Base-by-base conservation (phyloP, 1,284 basidiomycete genomes). In the Sporisorium iseilematis-ciliati region DNA sequence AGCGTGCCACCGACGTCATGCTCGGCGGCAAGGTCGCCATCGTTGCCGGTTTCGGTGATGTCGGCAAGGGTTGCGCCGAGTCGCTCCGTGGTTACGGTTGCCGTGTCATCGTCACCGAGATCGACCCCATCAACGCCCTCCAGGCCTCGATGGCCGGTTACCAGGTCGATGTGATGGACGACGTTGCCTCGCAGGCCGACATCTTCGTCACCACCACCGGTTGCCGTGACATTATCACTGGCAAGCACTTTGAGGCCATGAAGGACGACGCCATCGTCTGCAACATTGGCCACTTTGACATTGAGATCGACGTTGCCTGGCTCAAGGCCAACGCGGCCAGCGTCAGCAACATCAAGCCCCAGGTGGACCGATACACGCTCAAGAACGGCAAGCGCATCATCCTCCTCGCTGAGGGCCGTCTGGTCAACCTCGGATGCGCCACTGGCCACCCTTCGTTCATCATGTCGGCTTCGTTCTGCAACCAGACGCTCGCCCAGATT, bases 1-100 rank as follows among this genome's bases (percentile, higher is more conserved):
- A 99, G 91, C 94, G 96, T 86, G 96, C 96, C 72, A 99, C 96
- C 82, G 96, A 99, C 87, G 94, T 99, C 87, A 99, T 99, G 96
- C 91, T 99, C 86, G 97, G 97, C 83, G 96, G 96, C 70, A 99
- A 99, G 89, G 94, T 98, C 80, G 95, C 95, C 69, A 93, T 99
- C 78, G 96, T 99, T 82, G 96, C 96, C 82, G 96, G 96, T 74
- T 99, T 93, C 87, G 96, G 96, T 89, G 96, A 99, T 85, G 96
- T 99, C 83, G 96, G 96, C 82, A 99, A 99, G 88, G 96, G 96
- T 75, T 99, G 97, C 87, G 96, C 96, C 79, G 95, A 99, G 88
- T 95, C 97, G 45, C 91, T 99, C 84, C 91, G 92, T 74, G 93
- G 95, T 40, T 99, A 99, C 88, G 96, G 96, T 86, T 91, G 94